Base-by-base conservation (phyloP, 805 yeast genomes). In the Candida dendrica region DNA sequence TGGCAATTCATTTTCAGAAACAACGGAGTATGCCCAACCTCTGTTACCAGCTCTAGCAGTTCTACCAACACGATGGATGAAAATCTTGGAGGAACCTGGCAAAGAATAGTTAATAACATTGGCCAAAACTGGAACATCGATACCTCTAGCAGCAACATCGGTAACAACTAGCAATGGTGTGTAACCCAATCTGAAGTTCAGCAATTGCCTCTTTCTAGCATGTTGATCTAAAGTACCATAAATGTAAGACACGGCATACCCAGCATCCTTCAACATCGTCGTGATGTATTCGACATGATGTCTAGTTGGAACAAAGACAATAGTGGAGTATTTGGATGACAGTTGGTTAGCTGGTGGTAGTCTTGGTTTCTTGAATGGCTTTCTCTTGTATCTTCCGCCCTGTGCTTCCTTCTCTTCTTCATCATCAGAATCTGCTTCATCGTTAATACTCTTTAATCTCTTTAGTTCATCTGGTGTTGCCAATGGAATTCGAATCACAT, bases 101-200 rank as follows among this genome's bases (percentile, higher is more conserved):
- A 93, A 71, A 1, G 96, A 79, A 63, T 77, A 93, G 61, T 93
- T 93, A 51, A 93, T 75, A 41, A 93, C 99, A 58, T 95, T 90
- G 6, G 98, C 96, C 58, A 93, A 74, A 43, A 93, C 81, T 0
- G 98, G 98, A 50, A 93, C 87, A 77, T 95, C 99, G 47, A 93
- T 89, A 80, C 98, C 98, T 71, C 98, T 82, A 2, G 98, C 98
- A 20, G 96, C 96, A 49, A 87, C 98, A 70, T 93, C 98, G 1
- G 98, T 93, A 42, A 93, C 99, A 9, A 93, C 97, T 60, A 93
- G 64, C n/a, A 93, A 61, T 26, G 85, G 79, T 4, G 96, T 79
- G 37, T 84, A 68, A 1, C 97, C 98, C 2, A 81, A 69, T 53
- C 96, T 71, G 64, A 93, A 93, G 51, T 88, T 81, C 56, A 82